These are phyloP conservation scores for Fraxinus angustifolia DNA, from an alignment of 305 asterid species.

Conservation along the genomic window DNA sequence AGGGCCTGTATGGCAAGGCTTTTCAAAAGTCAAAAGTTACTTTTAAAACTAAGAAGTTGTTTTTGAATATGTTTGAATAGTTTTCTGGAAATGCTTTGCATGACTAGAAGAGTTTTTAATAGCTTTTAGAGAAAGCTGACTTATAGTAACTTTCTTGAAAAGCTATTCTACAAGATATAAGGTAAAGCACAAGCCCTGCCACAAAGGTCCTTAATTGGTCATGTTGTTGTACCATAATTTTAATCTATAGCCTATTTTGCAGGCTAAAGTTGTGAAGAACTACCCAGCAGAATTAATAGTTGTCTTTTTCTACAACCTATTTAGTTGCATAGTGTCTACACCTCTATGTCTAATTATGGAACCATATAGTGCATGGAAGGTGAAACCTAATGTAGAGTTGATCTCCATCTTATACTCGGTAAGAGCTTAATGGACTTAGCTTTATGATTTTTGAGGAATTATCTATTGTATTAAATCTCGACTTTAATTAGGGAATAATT, in stretches of 20 bases:
- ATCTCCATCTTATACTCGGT: conserved; percentile 29
- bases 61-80: not conserved
- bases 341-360: conserved; percentile 23
- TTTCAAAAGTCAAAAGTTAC: not conserved
- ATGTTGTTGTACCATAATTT: not conserved
- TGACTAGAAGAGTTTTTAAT: not conserved
- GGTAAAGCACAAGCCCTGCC: not conserved
- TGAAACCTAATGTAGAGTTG: conserved; percentile 22
- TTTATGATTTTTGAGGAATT: not conserved
- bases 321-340: conserved; percentile 9
- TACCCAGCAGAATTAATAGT: conserved; percentile 24
- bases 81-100: not conserved
- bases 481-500: conserved; percentile 18
- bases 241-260: not conserved
- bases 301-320: conserved; percentile 24
- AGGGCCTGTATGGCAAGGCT: not conserved
- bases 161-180: not conserved
- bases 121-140: not conserved
- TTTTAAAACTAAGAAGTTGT: no score
- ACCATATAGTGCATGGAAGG: conserved; percentile 26
- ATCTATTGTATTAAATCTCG: not conserved
- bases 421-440: not conserved
- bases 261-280: conserved; percentile 12
- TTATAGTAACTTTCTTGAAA: not conserved
- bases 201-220: not conserved